Percentiles rank a stretch among this genome's conserved stretches.
Conservation (phyloP, 768 basidiomycete species). For the Phlebiopsis gigantea region DNA sequence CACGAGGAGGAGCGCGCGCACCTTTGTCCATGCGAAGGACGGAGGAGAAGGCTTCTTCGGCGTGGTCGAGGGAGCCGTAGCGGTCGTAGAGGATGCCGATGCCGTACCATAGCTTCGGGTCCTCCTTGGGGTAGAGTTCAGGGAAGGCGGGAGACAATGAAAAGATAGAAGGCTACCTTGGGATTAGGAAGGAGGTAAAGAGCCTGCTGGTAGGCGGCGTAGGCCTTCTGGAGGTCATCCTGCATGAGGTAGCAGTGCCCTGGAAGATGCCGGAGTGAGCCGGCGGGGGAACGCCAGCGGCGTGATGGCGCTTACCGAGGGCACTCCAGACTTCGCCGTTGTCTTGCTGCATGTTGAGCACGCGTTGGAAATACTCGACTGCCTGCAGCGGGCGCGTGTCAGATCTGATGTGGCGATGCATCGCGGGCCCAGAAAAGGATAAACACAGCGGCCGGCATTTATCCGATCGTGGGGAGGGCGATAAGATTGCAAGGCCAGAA, state of each 20-base stretch:
- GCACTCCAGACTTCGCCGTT: constrained; percentile 99
- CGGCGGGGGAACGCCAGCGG: constrained; percentile 5
- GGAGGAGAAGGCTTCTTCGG: constrained; percentile 96
- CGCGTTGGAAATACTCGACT: constrained; percentile 94
- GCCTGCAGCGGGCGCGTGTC: constrained; percentile 47
- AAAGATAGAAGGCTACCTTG: constrained; percentile 47
- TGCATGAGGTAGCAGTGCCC: constrained; percentile 99
- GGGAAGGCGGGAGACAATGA: constrained; percentile 3
- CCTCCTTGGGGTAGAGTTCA: constrained; percentile 50
- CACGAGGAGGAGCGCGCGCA: constrained; percentile 31
- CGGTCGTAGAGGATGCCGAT: constrained; percentile 99
- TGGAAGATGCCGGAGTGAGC: constrained; percentile 27
- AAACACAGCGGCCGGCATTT: constrained; percentile 8
- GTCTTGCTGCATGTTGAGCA: constrained; percentile 84
- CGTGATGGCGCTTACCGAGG: constrained; percentile 50
- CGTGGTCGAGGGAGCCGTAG: constrained; percentile 96
- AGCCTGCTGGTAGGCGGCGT: constrained; percentile 97
- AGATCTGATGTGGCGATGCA: constrained; percentile 12
- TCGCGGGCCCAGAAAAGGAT: constrained; percentile 3
- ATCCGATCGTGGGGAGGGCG: constrained; percentile 4
- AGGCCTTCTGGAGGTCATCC: constrained; percentile 97
- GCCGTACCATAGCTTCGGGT: constrained; percentile 99
- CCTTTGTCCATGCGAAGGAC: constrained; percentile 97
- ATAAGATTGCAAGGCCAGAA: constrained; percentile 9
- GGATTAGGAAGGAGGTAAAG: constrained; percentile 94